Evolutionary conservation across 257 asterid species (phyloP).

Genomic region (Nicotiana knightiana): DNA sequence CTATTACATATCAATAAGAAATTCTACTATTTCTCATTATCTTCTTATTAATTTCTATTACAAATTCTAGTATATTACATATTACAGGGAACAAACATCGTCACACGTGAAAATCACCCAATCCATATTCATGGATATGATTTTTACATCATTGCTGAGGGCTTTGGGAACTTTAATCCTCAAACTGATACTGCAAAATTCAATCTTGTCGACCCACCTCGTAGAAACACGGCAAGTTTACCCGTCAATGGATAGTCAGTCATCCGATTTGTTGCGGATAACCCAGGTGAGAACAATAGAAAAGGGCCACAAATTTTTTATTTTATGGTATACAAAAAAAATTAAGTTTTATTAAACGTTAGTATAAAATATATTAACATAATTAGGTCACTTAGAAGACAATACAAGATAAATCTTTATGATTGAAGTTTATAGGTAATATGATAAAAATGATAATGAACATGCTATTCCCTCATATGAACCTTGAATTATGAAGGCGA

Average conservation of each 20-base stretch:
- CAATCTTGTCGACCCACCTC: conserved; percentile 81
- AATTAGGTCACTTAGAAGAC: not conserved
- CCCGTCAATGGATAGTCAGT: conserved; percentile 92
- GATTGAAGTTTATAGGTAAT: not conserved
- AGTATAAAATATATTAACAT: not conserved
- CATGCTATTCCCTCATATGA: too few relatives aligned
- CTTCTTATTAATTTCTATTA: too few relatives aligned
- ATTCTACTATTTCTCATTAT: too few relatives aligned
- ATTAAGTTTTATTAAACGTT: not conserved
- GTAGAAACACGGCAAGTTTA: conserved; percentile 65
- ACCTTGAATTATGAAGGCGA: too few relatives aligned
- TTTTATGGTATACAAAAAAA: not conserved
- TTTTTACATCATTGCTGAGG: conserved; percentile 71
- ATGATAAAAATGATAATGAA: too few relatives aligned
- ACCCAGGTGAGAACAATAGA: conserved; percentile 58
- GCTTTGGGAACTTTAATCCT: conserved; percentile 74
- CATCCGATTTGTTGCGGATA: conserved; percentile 82
- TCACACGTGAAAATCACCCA: conserved; percentile 81
- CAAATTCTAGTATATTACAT: too few relatives aligned
- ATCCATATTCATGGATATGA: conserved; percentile 90
- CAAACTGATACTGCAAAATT: conserved; percentile 50
- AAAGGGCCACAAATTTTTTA: not conserved
- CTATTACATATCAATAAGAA: too few relatives aligned
- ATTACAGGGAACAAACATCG: conserved; percentile 75
- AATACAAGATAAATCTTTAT: not conserved